Conservation (phyloP, 2,329 filamentous ascomycete genomes). For the Epichloe hybrida region DNA sequence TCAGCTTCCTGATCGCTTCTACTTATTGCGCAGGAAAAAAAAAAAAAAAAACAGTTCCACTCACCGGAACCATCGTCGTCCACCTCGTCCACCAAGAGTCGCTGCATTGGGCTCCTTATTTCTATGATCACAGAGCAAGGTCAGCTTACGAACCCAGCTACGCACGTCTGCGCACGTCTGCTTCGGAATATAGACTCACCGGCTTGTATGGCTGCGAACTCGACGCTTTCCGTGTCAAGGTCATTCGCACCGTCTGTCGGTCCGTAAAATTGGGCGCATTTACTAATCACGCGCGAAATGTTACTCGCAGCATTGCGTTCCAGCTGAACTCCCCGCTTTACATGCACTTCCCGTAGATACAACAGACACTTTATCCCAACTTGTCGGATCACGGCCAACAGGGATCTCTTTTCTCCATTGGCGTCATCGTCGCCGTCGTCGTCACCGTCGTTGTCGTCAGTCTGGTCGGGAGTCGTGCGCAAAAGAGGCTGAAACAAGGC, state of each 20-base stretch:
- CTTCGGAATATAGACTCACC: conserved; percentile 11
- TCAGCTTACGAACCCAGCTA: background rate
- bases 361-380: conserved; percentile 32
- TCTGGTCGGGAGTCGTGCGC: background rate
- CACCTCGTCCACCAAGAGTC: conserved; percentile 41
- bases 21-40: too few species aligned
- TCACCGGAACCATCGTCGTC: conserved; percentile 47
- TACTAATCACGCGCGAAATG: conserved; percentile 29
- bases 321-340: conserved; percentile 28
- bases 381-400: conserved; percentile 19
- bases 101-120: conserved; percentile 35
- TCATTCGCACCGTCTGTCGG: conserved; percentile 17
- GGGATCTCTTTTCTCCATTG: background rate
- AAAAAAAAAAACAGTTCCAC: background rate
- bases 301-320: conserved; percentile 26
- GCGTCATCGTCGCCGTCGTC: background rate
- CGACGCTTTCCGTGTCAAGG: conserved; percentile 14
- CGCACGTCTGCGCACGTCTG: too few species aligned
- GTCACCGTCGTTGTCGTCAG: background rate
- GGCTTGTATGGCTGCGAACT: conserved; percentile 14
- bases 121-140: conserved; percentile 11
- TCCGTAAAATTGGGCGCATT: conserved; percentile 29
- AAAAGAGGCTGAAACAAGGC: conserved; percentile 25
- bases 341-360: conserved; percentile 33
- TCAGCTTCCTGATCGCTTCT: conserved; percentile 7